A percentile compares a stretch with the other conserved stretches of the same genome.
phyloP scores from a whole-genome alignment of 2,329 filamentous ascomycete species.

The Escovopsis sp. region DNA sequence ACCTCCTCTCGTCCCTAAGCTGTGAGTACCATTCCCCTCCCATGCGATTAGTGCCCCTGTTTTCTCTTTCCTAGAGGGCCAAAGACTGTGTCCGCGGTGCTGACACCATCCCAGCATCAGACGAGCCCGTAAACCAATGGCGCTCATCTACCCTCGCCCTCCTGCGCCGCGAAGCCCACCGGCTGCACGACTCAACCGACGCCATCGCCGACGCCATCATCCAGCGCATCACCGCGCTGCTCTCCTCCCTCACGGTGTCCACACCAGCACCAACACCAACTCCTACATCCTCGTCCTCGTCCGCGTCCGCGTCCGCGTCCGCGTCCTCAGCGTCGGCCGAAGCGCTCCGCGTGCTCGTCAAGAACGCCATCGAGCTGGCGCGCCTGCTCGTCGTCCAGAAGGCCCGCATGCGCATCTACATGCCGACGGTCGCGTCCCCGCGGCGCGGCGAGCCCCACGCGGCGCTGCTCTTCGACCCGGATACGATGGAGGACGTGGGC shows the following conservation, averaged over 20 bases:
- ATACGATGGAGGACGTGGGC: conserved; percentile 51
- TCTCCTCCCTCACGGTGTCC: conserved; percentile 32
- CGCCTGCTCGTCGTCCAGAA: conserved; percentile 42
- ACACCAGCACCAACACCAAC: conserved; percentile 8
- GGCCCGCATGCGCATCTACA: conserved; percentile 38
- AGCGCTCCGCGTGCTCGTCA: conserved; percentile 36
- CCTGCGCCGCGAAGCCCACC: conserved; percentile 36
- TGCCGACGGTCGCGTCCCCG: conserved; percentile 32
- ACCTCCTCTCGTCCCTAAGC: conserved; percentile 23
- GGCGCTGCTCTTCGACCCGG: conserved; percentile 37
- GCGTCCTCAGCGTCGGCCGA: conserved; percentile 20
- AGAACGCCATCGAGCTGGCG: conserved; percentile 38
- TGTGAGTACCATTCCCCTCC: conserved; percentile 17
- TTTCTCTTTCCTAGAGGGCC: too few species aligned
- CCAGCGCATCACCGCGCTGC: conserved; percentile 30
- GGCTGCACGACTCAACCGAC: conserved; percentile 30
- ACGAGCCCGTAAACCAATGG: conserved; percentile 48
- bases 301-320: conserved; percentile 8
- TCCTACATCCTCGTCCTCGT: conserved; percentile 21
- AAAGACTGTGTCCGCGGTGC: too few species aligned
- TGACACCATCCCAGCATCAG: conserved; percentile 19
- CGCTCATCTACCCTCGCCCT: conserved; percentile 47
- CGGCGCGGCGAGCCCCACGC: conserved; percentile 26
- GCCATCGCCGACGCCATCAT: conserved; percentile 27
- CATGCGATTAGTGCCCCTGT: too few species aligned